A percentile compares a stretch with the other conserved stretches of the same genome.
phyloP scores from a whole-genome alignment of 2,329 filamentous ascomycete species.

The Diaporthe capsici region DNA sequence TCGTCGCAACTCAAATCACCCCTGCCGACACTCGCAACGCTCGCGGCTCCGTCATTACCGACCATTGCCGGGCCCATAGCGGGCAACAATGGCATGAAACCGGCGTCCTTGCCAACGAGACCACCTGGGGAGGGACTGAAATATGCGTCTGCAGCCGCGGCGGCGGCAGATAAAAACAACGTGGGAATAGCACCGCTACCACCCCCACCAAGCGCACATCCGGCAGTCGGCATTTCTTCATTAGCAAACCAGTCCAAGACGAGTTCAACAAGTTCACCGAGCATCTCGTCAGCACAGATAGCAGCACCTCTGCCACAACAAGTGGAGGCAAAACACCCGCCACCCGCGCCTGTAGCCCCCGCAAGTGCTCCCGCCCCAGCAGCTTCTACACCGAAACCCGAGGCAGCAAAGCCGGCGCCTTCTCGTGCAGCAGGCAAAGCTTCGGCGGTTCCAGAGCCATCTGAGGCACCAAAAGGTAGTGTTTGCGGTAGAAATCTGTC shows the following conservation, averaged over 20 bases:
- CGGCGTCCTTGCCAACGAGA: conserved; percentile 86
- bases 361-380: conserved; percentile 47
- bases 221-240: conserved; percentile 58
- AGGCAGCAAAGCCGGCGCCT: conserved; percentile 53
- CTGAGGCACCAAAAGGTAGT: conserved; percentile 62
- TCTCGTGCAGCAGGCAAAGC: conserved; percentile 61
- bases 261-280: conserved; percentile 70
- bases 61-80: conserved; percentile 71
- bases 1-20: conserved; percentile 95
- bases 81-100: conserved; percentile 81
- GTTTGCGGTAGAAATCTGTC: conserved; percentile 3
- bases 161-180: conserved; percentile 89
- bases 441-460: conserved; percentile 56
- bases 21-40: conserved; percentile 89
- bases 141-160: conserved; percentile 95
- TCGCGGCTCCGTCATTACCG: conserved; percentile 78
- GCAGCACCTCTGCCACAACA: conserved; percentile 54
- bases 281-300: conserved; percentile 62
- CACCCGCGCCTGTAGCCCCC: conserved; percentile 48
- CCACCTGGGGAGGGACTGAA: conserved; percentile 92
- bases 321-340: conserved; percentile 51
- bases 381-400: conserved; percentile 49
- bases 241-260: conserved; percentile 68
- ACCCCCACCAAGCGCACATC: conserved; percentile 80
- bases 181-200: conserved; percentile 95